These are phyloP conservation scores for Salix arbutifolia DNA, from an alignment of 345 rosid genomes.

Conservation along the genomic window DNA sequence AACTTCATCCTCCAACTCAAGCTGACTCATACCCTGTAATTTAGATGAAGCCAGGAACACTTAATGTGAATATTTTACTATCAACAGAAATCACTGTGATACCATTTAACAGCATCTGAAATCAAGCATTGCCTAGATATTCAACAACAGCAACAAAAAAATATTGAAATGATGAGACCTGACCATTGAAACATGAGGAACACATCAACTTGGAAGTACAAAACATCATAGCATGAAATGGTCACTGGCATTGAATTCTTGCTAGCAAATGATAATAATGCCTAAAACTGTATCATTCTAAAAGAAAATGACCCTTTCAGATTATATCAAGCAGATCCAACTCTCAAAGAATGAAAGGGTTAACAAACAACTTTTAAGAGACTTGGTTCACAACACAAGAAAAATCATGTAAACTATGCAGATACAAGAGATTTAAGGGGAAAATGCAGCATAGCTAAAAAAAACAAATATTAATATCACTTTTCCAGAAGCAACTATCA, in stretches of 20 bases:
- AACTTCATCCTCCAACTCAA: slow-evolving; percentile 97
- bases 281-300: neutral
- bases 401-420: neutral
- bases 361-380: neutral
- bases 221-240: neutral
- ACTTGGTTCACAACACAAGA: neutral
- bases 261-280: neutral
- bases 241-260: neutral
- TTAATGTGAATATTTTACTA: neutral
- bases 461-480: neutral
- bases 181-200: neutral
- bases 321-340: neutral
- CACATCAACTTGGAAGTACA: neutral
- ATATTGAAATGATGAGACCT: neutral
- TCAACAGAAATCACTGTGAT: neutral
- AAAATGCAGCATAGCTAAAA: neutral
- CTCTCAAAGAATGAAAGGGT: neutral
- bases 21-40: slow-evolving; percentile 96
- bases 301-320: neutral
- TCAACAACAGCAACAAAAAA: neutral
- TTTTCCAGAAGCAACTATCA: neutral
- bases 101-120: neutral
- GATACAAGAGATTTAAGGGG: neutral
- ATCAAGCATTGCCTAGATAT: neutral
- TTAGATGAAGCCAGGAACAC: neutral